Evolutionary conservation across 257 asterid genomes (phyloP), one percentile per base, ranked within the genome.

Genomic region (Solanum infundibuliforme): DNA sequence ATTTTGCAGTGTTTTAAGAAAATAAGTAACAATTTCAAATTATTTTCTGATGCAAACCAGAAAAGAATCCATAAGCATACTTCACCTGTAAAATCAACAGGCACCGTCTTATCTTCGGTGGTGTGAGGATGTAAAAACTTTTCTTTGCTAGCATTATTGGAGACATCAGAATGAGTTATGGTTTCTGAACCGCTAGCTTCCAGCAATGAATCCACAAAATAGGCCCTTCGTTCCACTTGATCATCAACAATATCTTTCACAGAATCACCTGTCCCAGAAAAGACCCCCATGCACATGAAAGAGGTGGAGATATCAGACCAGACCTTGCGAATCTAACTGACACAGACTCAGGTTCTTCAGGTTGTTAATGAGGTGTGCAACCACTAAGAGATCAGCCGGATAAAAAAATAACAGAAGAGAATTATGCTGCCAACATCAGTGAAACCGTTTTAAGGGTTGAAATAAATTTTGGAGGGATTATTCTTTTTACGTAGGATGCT

Each of bases 131-230:
- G 39, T 88, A 90, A 91, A 86, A 87, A 86, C 92, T 91, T 92
- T 87, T 92, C 90, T 76, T 92, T 89, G 82, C 87, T 86, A 87
- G 93, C 82, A 88, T 86, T 87, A 85, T 87, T 91, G 23, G 71
- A 86, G 90, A 75, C 88, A 86, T 89, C 92, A 87, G 87, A 91
- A 87, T 87, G 83, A 58, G 85, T 92, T 86, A 89, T 83, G 83
- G 87, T 88, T 83, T 91, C 90, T 83, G 90, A 84, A 55, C 90
- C 89, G 79, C 91, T 90, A 52, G 88, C 88, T 87, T 88, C 92
- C 90, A 95, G 88, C 89, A 95, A 91, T n/a, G 94, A 91, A 87
- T 94, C 98, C 89, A 97, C 95, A 90, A 95, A 97, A 84, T 93
- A 95, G 90, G 93, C 95, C 90, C 96, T 94, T 89, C 98, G 95